These are phyloP conservation scores for Grosmannia penicillata DNA, from an alignment of 2,329 filamentous ascomycete genomes.

Conservation along the genomic window DNA sequence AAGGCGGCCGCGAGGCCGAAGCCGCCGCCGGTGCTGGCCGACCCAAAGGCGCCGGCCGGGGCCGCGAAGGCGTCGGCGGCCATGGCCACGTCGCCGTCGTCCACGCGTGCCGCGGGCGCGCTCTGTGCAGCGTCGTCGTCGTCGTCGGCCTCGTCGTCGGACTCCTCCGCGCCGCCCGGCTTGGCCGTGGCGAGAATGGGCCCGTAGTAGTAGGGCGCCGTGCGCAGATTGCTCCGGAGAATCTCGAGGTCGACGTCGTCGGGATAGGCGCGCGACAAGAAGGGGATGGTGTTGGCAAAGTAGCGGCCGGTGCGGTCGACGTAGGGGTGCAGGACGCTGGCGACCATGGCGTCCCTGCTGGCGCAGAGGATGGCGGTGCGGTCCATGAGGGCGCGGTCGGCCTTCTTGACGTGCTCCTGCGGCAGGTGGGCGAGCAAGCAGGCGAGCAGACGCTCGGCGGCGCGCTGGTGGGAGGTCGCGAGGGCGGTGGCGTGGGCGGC, in stretches of 20 bases:
- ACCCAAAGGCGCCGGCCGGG: not conserved
- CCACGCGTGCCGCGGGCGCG: too few relatives aligned
- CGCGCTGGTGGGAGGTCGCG: constrained; percentile 30
- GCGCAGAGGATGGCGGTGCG: constrained; percentile 61
- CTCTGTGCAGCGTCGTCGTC: constrained; percentile 20
- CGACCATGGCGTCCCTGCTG: constrained; percentile 58
- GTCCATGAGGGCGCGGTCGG: constrained; percentile 61
- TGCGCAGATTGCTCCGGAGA: constrained; percentile 44
- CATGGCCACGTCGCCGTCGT: not conserved
- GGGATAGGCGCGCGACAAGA: constrained; percentile 53
- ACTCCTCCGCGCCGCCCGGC: constrained; percentile 10
- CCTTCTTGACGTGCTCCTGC: constrained; percentile 51
- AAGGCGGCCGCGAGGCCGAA: constrained; percentile 5
- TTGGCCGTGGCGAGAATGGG: constrained; percentile 12
- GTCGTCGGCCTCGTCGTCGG: constrained; percentile 35
- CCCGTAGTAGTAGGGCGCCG: constrained; percentile 15
- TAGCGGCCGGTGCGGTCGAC: constrained; percentile 46
- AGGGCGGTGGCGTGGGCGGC: constrained; percentile 16
- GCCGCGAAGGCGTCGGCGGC: not conserved
- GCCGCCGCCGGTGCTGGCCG: not conserved
- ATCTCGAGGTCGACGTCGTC: constrained; percentile 55
- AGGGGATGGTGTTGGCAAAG: constrained; percentile 64
- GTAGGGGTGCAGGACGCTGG: constrained; percentile 69
- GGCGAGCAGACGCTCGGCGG: constrained; percentile 49
- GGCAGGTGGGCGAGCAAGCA: constrained; percentile 47